Percentiles rank a stretch among this genome's conserved stretches.
Conservation (phyloP, 805 yeast species). For the Tetrapisispora nanseiensis region DNA sequence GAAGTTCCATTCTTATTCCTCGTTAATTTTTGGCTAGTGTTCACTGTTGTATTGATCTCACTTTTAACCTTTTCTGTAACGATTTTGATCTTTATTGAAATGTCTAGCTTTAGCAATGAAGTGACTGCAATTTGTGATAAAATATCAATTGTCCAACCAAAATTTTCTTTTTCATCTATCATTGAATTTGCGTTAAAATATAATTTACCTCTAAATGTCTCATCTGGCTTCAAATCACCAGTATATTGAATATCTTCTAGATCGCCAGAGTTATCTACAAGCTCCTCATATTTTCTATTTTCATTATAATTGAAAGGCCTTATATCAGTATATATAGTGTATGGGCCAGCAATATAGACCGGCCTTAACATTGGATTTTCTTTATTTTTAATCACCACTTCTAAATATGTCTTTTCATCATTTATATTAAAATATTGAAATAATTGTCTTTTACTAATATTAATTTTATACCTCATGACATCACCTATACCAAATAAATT, state of each 20-base stretch:
- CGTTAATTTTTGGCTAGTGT: background rate
- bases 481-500: conserved; percentile 24
- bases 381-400: conserved; percentile 52
- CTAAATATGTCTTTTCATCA: conserved; percentile 8
- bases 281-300: conserved; percentile 29
- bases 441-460: conserved; percentile 13
- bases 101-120: conserved; percentile 56
- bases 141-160: conserved; percentile 74
- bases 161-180: conserved; percentile 19
- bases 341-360: conserved; percentile 84
- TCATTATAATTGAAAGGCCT: conserved; percentile 56
- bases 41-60: background rate
- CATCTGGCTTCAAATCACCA: conserved; percentile 61
- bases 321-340: conserved; percentile 73
- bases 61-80: conserved; percentile 27
- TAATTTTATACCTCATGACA: conserved; percentile 19
- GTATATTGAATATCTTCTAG: conserved; percentile 37
- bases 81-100: conserved; percentile 46
- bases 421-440: conserved; percentile 5
- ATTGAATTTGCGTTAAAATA: conserved; percentile 35
- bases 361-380: conserved; percentile 72
- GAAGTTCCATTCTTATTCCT: background rate
- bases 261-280: background rate
- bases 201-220: conserved; percentile 49
- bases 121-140: conserved; percentile 72